Base-by-base conservation (phyloP, 148 eudicot genomes). In the Camellia japonica region DNA sequence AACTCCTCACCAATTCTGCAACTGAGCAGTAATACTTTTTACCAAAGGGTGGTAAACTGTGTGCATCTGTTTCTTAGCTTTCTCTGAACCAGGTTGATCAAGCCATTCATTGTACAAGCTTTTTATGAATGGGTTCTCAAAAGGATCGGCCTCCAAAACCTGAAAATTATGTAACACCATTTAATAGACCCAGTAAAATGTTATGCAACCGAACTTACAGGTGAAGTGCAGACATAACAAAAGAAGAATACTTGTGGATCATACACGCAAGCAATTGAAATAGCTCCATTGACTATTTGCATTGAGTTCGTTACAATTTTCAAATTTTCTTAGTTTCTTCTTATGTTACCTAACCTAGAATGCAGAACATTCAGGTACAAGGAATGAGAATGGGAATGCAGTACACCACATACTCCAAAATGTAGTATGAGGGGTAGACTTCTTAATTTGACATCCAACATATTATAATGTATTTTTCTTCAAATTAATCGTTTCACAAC, bases 1-100 rank as follows among this genome's bases (percentile, higher is more conserved):
- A 56, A 42, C 23, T 52, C 77, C 71, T 93, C 89, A 95, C 98
- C 99, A 96, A 76, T 93, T 90, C 82, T 89, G 88, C 86, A 96
- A 78, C 90, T 93, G 91, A 54, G 97, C 85, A 12, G 98, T 87
- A 63, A 93, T 79, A 86, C 93, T 96, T 84, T 93, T 96, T 20
- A 89, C 87, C 19, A 96, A 83, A 1, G 98, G 95, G 71, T 96
- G 99, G 84, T 96, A 96, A 85, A 85, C 86, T 18, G 99, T 96
- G 87, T 92, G 98, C 84, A 93, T 52, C 81, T 84, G 88, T 81
- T 44, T 82, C 89, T 92, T 96, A 30, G 99, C 97, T 67, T 88
- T 89, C 74, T 92, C 98, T 14, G 97, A 93, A 68, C 99, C 98
- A 68, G 99, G 95, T 62, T 88, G 82, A 38, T 82, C 92, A 75